Evolutionary conservation across 177 flowering plant species (phyloP).

Genomic region (Telopea speciosissima): DNA sequence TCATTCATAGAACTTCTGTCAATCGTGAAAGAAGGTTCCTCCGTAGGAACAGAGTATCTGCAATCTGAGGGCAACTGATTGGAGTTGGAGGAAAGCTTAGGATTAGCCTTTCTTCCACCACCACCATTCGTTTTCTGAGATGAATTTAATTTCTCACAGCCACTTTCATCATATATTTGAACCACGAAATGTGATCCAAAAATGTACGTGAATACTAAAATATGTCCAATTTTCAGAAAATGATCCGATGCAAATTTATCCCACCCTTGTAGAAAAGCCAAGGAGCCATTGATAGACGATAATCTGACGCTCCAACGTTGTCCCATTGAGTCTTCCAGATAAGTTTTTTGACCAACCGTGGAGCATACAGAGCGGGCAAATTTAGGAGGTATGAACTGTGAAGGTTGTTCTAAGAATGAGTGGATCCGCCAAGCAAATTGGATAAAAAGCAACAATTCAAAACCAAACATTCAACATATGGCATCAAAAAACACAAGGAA

Average conservation of each 20-base stretch:
- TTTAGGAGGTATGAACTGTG: constrained; percentile 52
- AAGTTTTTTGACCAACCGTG: constrained; percentile 19
- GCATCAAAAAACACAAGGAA: neutral
- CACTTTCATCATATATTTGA: constrained; percentile 30
- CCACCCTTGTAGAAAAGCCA: constrained; percentile 58
- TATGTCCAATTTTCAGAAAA: constrained; percentile 36
- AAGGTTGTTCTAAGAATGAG: constrained; percentile 4
- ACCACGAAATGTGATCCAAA: constrained; percentile 37
- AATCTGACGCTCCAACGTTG: constrained; percentile 32
- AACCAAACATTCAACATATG: neutral
- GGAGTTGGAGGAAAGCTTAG: neutral
- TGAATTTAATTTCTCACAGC: constrained; percentile 29
- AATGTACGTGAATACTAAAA: constrained; percentile 34
- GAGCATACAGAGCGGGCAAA: constrained; percentile 20
- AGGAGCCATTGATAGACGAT: constrained; percentile 21
- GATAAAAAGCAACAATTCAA: neutral
- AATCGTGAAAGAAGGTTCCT: constrained; percentile 5
- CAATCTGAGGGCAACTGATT: constrained; percentile 5
- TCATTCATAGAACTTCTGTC: constrained; percentile 17
- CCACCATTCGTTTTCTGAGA: constrained; percentile 4
- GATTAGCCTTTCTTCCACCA: neutral
- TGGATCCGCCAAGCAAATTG: neutral
- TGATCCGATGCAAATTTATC: constrained; percentile 35
- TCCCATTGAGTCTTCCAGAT: constrained; percentile 46
- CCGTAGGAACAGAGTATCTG: constrained; percentile 2